Evolutionary conservation across 352 stramenopile genomes (phyloP).

Genomic region (Globisporangium perplexum): DNA sequence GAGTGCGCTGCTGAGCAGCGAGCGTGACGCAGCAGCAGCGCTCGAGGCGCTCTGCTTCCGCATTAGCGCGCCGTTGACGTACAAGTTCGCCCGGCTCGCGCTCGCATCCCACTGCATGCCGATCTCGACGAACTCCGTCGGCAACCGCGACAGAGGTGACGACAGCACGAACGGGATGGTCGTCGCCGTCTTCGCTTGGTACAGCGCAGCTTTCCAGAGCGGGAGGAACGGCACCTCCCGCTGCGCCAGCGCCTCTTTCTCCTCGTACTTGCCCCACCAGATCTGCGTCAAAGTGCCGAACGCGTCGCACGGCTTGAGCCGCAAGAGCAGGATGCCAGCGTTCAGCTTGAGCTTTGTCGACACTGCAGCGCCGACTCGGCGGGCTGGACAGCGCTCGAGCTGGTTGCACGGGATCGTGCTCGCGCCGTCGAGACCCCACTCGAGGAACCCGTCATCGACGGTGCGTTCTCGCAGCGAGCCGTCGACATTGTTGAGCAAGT

Average conservation of each 20-base stretch:
- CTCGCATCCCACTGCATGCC: constrained; percentile 64
- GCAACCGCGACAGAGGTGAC: constrained; percentile 11
- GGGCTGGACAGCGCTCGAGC: constrained; percentile 24
- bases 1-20: constrained; percentile 12
- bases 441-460: constrained; percentile 28
- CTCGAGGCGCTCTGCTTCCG: constrained; percentile 22
- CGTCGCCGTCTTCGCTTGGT: constrained; percentile 41
- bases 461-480: constrained; percentile 23
- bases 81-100: constrained; percentile 49
- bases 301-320: constrained; percentile 36
- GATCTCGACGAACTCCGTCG: constrained; percentile 35
- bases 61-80: constrained; percentile 47
- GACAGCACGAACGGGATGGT: constrained; percentile 24
- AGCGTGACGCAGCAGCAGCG: not conserved
- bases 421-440: constrained; percentile 50
- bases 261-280: constrained; percentile 50
- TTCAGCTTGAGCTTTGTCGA: constrained; percentile 34
- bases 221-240: constrained; percentile 39
- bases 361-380: constrained; percentile 50
- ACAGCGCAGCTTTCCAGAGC: constrained; percentile 54
- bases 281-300: constrained; percentile 61
- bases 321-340: constrained; percentile 43
- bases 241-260: constrained; percentile 12
- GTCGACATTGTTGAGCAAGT: constrained; percentile 13
- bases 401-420: constrained; percentile 38